Conservation (phyloP, 495 filamentous ascomycete genomes). For the Neurospora sp. region DNA sequence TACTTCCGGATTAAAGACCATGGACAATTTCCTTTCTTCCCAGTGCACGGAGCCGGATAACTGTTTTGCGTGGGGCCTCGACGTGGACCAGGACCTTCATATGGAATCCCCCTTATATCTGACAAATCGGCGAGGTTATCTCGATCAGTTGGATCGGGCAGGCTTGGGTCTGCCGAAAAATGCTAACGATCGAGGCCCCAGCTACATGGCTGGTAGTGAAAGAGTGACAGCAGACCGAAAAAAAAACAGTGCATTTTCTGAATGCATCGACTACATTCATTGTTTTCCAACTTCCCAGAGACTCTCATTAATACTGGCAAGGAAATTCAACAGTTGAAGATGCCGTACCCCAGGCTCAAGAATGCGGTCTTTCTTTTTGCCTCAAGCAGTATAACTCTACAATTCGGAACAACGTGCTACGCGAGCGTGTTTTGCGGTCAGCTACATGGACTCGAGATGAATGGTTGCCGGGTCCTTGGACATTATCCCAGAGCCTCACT, state of each 20-base stretch:
- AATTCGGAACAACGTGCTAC: background rate
- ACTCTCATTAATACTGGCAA: background rate
- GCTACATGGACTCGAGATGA: background rate
- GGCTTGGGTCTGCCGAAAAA: background rate
- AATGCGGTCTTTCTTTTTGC: background rate
- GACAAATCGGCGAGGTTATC: background rate
- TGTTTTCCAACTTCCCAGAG: background rate
- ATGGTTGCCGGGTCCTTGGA: background rate
- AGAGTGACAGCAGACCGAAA: background rate
- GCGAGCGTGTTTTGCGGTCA: background rate
- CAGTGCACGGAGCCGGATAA: background rate
- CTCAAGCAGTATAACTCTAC: background rate
- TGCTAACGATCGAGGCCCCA: background rate
- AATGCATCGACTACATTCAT: background rate
- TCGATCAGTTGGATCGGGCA: background rate
- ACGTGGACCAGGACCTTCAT: background rate
- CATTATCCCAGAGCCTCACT: background rate
- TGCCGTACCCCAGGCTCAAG: background rate
- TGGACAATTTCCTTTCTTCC: background rate
- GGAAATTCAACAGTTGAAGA: background rate
- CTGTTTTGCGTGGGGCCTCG: background rate
- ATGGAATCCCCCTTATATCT: background rate
- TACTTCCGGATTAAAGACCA: background rate
- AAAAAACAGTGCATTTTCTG: background rate
- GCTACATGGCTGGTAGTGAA: background rate